Conservation (phyloP, 495 filamentous ascomycete genomes). For the Hypoxylon lienhwacheense region DNA sequence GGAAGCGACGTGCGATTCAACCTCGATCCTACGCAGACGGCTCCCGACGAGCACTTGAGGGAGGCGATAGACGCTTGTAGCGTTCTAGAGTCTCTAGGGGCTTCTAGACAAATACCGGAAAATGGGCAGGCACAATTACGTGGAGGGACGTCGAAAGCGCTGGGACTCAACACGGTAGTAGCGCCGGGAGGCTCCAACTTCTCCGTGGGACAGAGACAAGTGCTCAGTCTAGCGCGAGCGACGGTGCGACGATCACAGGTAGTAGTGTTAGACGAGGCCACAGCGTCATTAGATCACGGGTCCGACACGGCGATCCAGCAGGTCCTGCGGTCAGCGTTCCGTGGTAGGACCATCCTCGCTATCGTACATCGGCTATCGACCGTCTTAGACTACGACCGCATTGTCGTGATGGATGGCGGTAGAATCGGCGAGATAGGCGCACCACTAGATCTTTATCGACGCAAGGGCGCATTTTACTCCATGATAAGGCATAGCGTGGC, state of each 20-base stretch:
- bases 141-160: slow-evolving; percentile 9
- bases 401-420: slow-evolving; percentile 35
- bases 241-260: slow-evolving; percentile 39
- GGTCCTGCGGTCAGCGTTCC: slow-evolving; percentile 59
- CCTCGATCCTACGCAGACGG: too few relatives aligned
- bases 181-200: slow-evolving; percentile 17
- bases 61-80: slow-evolving; percentile 60
- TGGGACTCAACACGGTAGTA: slow-evolving; percentile 5
- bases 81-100: slow-evolving; percentile 51
- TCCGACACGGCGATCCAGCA: slow-evolving; percentile 61
- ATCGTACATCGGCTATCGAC: slow-evolving; percentile 62
- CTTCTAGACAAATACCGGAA: not conserved
- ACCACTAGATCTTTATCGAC: not conserved
- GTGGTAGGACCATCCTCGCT: slow-evolving; percentile 56
- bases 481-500: not conserved
- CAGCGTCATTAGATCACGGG: slow-evolving; percentile 52
- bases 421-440: not conserved
- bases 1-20: slow-evolving; percentile 46
- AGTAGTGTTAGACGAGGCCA: slow-evolving; percentile 42
- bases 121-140: not conserved
- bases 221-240: slow-evolving; percentile 18
- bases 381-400: slow-evolving; percentile 48
- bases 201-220: slow-evolving; percentile 19
- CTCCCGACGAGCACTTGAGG: slow-evolving; percentile 50
- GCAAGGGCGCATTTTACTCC: not conserved